Conservation (phyloP, 345 rosid species). For the Hibiscus syriacus region DNA sequence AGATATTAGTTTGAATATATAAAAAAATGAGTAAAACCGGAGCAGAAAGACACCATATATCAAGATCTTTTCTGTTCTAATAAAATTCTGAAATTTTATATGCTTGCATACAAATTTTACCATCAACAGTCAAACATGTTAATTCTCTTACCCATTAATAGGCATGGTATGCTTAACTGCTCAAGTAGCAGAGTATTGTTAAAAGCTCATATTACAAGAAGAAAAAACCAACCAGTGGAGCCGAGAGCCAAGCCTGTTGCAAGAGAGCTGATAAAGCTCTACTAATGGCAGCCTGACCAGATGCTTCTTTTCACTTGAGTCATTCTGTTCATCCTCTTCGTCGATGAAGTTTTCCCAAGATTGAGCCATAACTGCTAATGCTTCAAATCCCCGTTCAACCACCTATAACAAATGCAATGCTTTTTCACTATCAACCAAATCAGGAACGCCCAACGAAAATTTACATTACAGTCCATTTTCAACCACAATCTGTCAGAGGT, state of each 20-base stretch:
- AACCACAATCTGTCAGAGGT: not conserved
- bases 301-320: slow-evolving; percentile 37
- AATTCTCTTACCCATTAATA: not conserved
- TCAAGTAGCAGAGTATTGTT: not conserved
- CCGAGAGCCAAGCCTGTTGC: slow-evolving; percentile 65
- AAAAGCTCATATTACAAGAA: not conserved
- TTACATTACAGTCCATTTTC: not conserved
- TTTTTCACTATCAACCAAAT: not conserved
- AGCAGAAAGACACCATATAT: not conserved
- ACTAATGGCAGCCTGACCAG: slow-evolving; percentile 51
- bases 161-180: not conserved
- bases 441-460: not conserved
- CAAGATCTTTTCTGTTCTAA: not conserved
- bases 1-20: not conserved
- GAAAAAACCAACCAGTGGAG: slow-evolving; percentile 29
- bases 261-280: slow-evolving; percentile 61
- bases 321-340: slow-evolving; percentile 40
- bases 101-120: not conserved
- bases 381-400: slow-evolving; percentile 57
- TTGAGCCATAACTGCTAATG: slow-evolving; percentile 59
- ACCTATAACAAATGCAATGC: slow-evolving; percentile 37
- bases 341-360: slow-evolving; percentile 55
- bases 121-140: not conserved
- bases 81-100: not conserved
- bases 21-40: not conserved